These are phyloP conservation scores for Zasmidium angulare DNA, from an alignment of 2,329 filamentous ascomycete species.

Conservation along the genomic window DNA sequence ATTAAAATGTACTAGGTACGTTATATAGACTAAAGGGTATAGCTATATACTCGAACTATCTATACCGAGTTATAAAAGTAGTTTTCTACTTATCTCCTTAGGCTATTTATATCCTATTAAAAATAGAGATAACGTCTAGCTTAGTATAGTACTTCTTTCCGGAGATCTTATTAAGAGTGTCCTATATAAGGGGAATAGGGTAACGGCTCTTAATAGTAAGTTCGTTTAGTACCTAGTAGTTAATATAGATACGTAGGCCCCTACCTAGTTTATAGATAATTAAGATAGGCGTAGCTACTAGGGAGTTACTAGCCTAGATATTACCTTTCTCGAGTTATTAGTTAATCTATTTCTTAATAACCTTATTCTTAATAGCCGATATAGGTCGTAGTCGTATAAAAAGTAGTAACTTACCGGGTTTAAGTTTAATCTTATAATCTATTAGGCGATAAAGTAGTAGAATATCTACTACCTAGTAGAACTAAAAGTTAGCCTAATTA, in stretches of 20 bases:
- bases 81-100: no score
- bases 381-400: constrained; percentile 7
- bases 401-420: neutral
- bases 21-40: constrained; percentile 11
- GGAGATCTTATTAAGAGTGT: no score
- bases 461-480: no score
- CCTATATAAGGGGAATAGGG: no score
- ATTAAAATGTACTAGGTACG: neutral
- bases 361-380: constrained; percentile 2
- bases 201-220: constrained; percentile 32
- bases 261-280: constrained; percentile 7
- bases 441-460: neutral
- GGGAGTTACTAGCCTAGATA: no score
- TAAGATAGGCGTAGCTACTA: constrained; percentile 3
- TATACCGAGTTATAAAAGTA: constrained; percentile 9
- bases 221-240: constrained; percentile 31
- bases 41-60: constrained; percentile 11
- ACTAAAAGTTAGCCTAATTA: no score
- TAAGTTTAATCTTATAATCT: constrained; percentile 10
- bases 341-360: constrained; percentile 15
- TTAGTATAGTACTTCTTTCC: constrained; percentile 21
- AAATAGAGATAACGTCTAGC: constrained; percentile 22
- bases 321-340: constrained; percentile 7
- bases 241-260: constrained; percentile 26
- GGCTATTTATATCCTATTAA: constrained; percentile 11